phyloP scores from a whole-genome alignment of 2,329 filamentous ascomycete genomes.

The Penicillium paneum region DNA sequence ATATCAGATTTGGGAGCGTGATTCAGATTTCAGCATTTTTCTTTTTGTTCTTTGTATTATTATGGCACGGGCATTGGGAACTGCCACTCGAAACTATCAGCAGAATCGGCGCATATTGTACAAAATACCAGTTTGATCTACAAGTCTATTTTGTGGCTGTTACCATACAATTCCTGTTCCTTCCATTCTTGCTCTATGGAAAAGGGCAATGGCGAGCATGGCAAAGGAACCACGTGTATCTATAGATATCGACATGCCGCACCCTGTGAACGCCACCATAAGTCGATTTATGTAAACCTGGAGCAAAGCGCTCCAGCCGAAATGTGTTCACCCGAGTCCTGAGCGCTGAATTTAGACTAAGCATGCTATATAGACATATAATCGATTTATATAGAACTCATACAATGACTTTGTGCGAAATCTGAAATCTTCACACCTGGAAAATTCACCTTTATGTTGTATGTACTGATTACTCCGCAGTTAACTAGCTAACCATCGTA shows the following conservation, averaged over 20 bases:
- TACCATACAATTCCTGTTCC: not conserved
- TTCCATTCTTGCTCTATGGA: not conserved
- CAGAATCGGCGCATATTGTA: conserved; percentile 36
- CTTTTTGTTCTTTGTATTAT: conserved; percentile 28
- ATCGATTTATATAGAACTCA: not conserved
- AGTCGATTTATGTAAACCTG: not conserved
- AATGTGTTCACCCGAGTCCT: not conserved
- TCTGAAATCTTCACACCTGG: not conserved
- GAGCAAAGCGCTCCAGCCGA: not conserved
- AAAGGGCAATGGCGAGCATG: not conserved
- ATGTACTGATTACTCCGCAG: too few species aligned
- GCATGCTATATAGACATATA: not conserved
- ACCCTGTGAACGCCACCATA: not conserved
- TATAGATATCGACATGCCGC: not conserved
- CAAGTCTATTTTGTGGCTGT: not conserved
- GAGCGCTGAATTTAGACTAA: not conserved
- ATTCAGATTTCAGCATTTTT: conserved; percentile 15
- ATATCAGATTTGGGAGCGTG: conserved; percentile 10
- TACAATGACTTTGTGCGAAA: not conserved
- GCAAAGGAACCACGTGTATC: not conserved
- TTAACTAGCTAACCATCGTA: too few species aligned
- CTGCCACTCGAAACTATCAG: conserved; percentile 22
- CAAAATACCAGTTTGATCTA: conserved; percentile 22
- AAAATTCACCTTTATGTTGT: not conserved
- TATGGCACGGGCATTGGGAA: conserved; percentile 25